Base-by-base conservation (phyloP, 345 rosid genomes). In the Stellera chamaejasme region DNA sequence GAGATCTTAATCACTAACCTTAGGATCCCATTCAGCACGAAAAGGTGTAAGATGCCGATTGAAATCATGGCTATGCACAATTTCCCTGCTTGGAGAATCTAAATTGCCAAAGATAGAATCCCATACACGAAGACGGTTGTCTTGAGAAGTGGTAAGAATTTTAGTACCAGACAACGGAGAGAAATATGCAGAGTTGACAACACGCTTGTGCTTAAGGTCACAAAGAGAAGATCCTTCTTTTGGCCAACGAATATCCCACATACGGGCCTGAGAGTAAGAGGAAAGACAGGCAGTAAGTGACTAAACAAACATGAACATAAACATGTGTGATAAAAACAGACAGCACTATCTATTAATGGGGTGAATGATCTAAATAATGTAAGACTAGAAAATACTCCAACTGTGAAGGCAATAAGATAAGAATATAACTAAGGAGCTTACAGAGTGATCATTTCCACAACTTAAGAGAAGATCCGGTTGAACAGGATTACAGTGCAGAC, bases 21-120 rank as follows among this genome's bases (percentile, higher is more conserved):
- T 89, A 13, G 97, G 97, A 77, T 93, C 99, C 99, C 99, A 93
- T 69, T 92, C 99, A 74, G 91, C 99, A 63, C 87, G 82, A 58
- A 89, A 93, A 27, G 97, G 94, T 16, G 97, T 93, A 59, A 87
- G 79, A 68, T 93, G 90, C 51, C 96, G 76, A 75, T 84, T 93
- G 57, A 89, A 93, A 73, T 93, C 99, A 74, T 93, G 96, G 66
- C 99, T 93, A 69, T 93, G 97, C 43, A 93, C 97, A 50, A 93
- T 93, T 78, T 93, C 99, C 66, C 97, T 77, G 76, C 90, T 89
- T n/a, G 97, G 96, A 8, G 61, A 61, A 14, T 83, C 97, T 80
- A 89, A 65, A 67, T 81, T 64, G 6, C 97, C 89, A 46, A 80
- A 89, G 65, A 93, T 80, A 15, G 90, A 93, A 71, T 93, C 99